Conservation (phyloP, 805 yeast genomes). For the Phaffomyces thermotolerans region DNA sequence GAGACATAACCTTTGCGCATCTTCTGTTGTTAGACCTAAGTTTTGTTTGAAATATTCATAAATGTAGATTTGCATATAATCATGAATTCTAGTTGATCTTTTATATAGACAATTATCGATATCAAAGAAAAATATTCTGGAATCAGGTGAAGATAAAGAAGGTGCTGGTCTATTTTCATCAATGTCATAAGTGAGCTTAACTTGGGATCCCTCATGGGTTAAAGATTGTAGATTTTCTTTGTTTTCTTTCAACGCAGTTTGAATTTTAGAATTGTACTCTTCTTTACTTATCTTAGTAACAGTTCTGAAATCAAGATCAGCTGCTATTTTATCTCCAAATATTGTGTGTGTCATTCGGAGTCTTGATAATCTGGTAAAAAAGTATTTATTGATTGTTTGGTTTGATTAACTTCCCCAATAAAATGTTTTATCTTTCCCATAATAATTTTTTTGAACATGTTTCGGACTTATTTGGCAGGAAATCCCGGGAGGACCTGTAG, state of each 20-base stretch:
- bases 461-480: too few relatives aligned
- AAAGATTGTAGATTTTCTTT: constrained; percentile 26
- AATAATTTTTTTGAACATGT: too few relatives aligned
- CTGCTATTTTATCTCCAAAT: neutral
- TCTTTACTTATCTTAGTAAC: neutral
- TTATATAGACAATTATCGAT: constrained; percentile 89
- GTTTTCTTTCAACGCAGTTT: constrained; percentile 21
- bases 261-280: constrained; percentile 7
- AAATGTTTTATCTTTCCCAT: too few relatives aligned
- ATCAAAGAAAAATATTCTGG: constrained; percentile 68
- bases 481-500: too few relatives aligned
- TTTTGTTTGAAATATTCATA: constrained; percentile 69
- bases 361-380: too few relatives aligned
- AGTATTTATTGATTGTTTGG: too few relatives aligned
- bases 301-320: neutral
- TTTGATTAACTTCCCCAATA: too few relatives aligned
- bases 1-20: constrained; percentile 65
- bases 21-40: constrained; percentile 56
- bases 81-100: constrained; percentile 69
- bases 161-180: constrained; percentile 16
- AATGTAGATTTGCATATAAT: constrained; percentile 80
- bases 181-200: constrained; percentile 24
- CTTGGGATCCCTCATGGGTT: constrained; percentile 28
- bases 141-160: constrained; percentile 17
- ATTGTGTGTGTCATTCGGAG: neutral